A percentile compares a stretch with the other conserved stretches of the same genome.
phyloP scores from a whole-genome alignment of 495 filamentous ascomycete species.

The Neurospora hispaniola region DNA sequence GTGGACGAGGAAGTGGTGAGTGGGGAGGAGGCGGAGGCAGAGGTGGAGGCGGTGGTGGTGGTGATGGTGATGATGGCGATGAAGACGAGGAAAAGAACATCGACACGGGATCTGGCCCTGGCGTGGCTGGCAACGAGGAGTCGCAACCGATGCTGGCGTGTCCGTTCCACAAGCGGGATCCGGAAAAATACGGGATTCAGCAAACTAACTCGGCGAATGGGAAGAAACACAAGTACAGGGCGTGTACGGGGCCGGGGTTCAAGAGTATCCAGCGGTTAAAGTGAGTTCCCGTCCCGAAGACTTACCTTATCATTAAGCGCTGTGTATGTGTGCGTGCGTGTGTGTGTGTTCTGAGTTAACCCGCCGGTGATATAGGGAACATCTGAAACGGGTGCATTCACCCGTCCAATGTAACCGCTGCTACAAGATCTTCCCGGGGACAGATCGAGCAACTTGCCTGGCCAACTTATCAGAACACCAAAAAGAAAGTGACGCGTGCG shows the following conservation, averaged over 20 bases:
- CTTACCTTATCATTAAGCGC: not conserved
- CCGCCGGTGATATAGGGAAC: conserved; percentile 9
- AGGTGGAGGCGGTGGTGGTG: not conserved
- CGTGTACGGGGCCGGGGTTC: conserved; percentile 17
- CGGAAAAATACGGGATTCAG: conserved; percentile 16
- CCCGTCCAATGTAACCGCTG: conserved; percentile 19
- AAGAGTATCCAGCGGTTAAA: conserved; percentile 20
- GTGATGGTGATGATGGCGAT: conserved; percentile 9
- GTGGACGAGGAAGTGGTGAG: not conserved
- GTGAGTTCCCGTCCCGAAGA: conserved; percentile 2
- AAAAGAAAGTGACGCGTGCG: conserved; percentile 10
- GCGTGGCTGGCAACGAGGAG: conserved; percentile 2
- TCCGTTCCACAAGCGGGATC: conserved; percentile 17
- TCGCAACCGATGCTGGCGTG: conserved; percentile 10
- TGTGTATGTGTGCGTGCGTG: not conserved
- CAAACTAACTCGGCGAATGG: conserved; percentile 6
- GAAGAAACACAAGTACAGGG: conserved; percentile 16
- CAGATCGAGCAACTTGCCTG: conserved; percentile 12
- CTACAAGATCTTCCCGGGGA: conserved; percentile 14
- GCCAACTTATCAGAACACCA: conserved; percentile 14
- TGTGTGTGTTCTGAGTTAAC: not conserved
- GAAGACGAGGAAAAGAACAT: conserved; percentile 10
- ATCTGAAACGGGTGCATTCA: conserved; percentile 17
- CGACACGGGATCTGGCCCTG: not conserved
- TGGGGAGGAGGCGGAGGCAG: not conserved